A percentile compares a stretch with the other conserved stretches of the same genome.
These are phyloP conservation scores for Aspergillus aculeatinus DNA, from an alignment of 2,329 filamentous ascomycete genomes.

Conservation along the genomic window DNA sequence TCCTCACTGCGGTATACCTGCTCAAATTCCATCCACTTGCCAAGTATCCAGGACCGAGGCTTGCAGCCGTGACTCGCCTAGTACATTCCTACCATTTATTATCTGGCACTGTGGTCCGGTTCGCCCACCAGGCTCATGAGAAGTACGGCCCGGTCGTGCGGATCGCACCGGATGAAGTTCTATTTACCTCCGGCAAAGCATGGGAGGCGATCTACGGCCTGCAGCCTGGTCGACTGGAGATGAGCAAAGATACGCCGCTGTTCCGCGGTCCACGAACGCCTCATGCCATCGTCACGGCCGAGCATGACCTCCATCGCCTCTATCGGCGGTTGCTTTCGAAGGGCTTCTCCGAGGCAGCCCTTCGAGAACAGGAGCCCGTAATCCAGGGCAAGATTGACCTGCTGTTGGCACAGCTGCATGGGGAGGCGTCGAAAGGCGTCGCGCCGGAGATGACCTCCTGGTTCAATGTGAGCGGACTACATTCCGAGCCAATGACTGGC, in stretches of 20 bases:
- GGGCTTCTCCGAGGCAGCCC: slow-evolving; percentile 31
- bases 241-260: slow-evolving; percentile 5
- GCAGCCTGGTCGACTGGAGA: slow-evolving; percentile 1
- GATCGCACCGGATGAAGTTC: neutral
- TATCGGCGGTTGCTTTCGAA: slow-evolving; percentile 22
- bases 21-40: neutral
- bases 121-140: neutral
- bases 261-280: slow-evolving; percentile 1
- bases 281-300: slow-evolving; percentile 11
- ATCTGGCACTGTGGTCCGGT: neutral
- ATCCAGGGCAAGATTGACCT: slow-evolving; percentile 28
- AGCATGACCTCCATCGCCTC: slow-evolving; percentile 4
- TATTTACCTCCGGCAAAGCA: neutral
- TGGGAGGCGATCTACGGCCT: neutral
- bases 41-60: neutral
- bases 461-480: slow-evolving; percentile 32
- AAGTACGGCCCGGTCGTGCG: neutral
- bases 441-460: slow-evolving; percentile 12
- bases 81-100: neutral
- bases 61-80: neutral
- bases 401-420: slow-evolving; percentile 23
- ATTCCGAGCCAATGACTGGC: neutral
- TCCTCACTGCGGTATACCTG: neutral
- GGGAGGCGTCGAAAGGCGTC: neutral
- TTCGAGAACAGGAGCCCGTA: slow-evolving; percentile 30